Evolutionary conservation across 2,329 filamentous ascomycete species (phyloP), one percentile per base, ranked within the genome.

Genomic region (Aspergillus sp.): DNA sequence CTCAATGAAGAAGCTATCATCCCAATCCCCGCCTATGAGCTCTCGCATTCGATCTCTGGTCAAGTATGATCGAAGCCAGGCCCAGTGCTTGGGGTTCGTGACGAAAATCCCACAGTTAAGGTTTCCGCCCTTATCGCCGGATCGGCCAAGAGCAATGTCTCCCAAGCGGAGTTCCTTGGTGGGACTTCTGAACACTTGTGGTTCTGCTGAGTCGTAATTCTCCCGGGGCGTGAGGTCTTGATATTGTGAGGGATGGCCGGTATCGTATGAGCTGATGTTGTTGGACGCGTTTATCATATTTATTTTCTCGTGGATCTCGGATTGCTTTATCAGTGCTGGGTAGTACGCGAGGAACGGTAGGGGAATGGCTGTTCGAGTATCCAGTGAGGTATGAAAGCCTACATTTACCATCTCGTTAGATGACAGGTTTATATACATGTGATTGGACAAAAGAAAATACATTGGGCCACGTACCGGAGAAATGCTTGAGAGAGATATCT

Each of bases 21-120:
- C 65, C 75, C 78, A 82, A 59, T 83, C 81, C 8, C 78, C 71
- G 0, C 73, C 80, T 1, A 83, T 74, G 50, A 80, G 64, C 8
- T 75, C 64, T n/a, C 72, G 70, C 57, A 83, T 64, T 13, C 69
- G 73, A 3, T 67, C 61, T 8, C 71, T 67, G 0, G 75, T 81
- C 64, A 84, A 68, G 5, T 81, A 75, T 2, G 68, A 66, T 19
- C 72, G 73, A 8, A 80, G 68, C 78, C 77, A 80, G 2, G 65
- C 38, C 66, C 72, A 77, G 8, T 70, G 66, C 0, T 53, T 38
- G 1, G 60, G 44, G 5, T 66, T 57, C 10, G 66, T 68, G 4
- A 74, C 70, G 25, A 75, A 80, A 11, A 80, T 59, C 0, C 80
- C 78, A 21, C 79, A 70, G 51, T 81, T 81, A 57, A 75, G 62